phyloP scores from a whole-genome alignment of 495 filamentous ascomycete genomes.

The Hamigera avellanea region DNA sequence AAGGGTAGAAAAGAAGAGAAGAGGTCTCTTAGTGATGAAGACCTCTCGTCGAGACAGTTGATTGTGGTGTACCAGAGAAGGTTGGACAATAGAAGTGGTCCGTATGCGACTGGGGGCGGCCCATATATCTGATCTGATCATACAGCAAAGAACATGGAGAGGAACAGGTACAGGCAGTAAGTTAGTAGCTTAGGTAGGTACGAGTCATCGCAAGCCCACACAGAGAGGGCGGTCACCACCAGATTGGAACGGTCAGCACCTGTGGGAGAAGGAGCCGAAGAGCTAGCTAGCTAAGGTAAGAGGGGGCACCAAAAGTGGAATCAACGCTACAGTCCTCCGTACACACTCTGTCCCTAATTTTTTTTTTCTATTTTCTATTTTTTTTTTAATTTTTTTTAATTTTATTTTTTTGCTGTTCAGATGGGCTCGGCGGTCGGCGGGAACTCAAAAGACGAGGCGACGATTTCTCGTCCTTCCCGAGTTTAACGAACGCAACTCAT shows the following conservation, averaged over 20 bases:
- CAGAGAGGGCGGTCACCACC: too few species aligned
- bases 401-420: slow-evolving; percentile 1
- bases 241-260: too few species aligned
- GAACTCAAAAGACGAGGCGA: slow-evolving; percentile 17
- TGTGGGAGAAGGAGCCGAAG: not conserved
- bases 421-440: slow-evolving; percentile 20
- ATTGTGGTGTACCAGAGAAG: not conserved
- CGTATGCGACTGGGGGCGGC: not conserved
- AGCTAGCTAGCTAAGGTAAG: not conserved
- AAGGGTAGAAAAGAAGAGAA: not conserved
- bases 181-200: not conserved
- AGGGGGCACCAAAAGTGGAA: too few species aligned
- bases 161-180: too few species aligned
- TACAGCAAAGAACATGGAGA: too few species aligned
- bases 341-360: too few species aligned
- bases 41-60: not conserved
- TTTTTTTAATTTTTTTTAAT: slow-evolving; percentile 9
- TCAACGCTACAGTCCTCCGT: too few species aligned
- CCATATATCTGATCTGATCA: not conserved
- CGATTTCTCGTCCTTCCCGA: slow-evolving; percentile 22
- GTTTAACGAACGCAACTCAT: slow-evolving; percentile 20
- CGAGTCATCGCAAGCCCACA: too few species aligned
- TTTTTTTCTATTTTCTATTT: not conserved
- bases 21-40: not conserved
- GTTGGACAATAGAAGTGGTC: too few species aligned